These are phyloP conservation scores for Serendipita sp. DNA, from an alignment of 768 basidiomycete genomes.

Conservation along the genomic window DNA sequence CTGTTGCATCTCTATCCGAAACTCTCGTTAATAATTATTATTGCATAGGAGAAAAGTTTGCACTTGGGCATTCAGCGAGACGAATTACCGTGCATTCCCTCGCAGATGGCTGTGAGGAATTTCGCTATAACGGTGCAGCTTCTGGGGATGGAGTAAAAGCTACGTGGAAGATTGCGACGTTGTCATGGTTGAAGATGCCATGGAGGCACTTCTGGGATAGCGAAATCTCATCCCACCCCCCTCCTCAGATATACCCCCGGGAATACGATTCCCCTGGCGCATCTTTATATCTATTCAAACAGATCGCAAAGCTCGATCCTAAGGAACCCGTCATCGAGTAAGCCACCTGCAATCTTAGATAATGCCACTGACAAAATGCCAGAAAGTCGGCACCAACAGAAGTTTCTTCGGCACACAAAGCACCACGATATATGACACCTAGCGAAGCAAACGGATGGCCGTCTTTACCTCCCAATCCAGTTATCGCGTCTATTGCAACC, in stretches of 20 bases:
- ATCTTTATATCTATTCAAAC: background rate
- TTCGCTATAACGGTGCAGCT: background rate
- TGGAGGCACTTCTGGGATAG: conserved; percentile 1
- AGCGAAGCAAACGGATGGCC: background rate
- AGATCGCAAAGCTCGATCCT: background rate
- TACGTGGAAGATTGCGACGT: background rate
- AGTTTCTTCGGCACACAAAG: background rate
- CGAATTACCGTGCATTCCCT: background rate
- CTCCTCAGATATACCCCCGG: background rate
- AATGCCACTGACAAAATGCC: background rate
- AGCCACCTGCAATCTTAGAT: background rate
- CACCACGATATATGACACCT: background rate
- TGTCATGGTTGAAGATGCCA: conserved; percentile 1
- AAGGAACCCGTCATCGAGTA: background rate
- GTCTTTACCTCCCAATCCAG: background rate
- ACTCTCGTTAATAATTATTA: background rate
- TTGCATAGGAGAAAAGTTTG: background rate
- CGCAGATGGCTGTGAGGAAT: background rate
- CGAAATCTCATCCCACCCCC: background rate
- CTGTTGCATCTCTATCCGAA: background rate
- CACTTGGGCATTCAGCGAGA: background rate
- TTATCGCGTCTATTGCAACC: background rate
- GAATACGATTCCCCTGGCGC: background rate
- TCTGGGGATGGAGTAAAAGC: background rate
- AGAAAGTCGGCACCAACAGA: background rate